phyloP scores from a whole-genome alignment of 2,329 filamentous ascomycete species.

The Trichoderma hamatum region DNA sequence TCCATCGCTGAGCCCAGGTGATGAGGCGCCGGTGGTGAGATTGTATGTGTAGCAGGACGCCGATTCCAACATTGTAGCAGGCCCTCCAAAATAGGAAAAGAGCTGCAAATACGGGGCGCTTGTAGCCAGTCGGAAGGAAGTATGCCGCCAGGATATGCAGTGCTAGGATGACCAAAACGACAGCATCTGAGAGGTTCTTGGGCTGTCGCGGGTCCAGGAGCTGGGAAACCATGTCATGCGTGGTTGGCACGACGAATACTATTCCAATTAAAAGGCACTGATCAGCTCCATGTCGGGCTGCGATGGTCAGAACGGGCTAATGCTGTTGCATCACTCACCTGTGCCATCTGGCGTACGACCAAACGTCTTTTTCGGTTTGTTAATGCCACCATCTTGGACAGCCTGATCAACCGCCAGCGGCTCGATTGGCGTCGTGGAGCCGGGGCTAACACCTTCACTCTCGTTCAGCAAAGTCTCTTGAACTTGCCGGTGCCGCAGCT shows the following conservation, averaged over 20 bases:
- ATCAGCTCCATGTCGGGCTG: slow-evolving; percentile 26
- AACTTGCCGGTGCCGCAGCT: slow-evolving; percentile 38
- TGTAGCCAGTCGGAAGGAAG: slow-evolving; percentile 68
- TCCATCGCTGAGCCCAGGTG: slow-evolving; percentile 82
- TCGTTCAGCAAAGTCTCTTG: slow-evolving; percentile 23
- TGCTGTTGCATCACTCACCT: slow-evolving; percentile 60
- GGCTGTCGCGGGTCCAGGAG: slow-evolving; percentile 91
- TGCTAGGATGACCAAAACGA: slow-evolving; percentile 78
- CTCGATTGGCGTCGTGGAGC: slow-evolving; percentile 13
- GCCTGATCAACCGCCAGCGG: slow-evolving; percentile 16
- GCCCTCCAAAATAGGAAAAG: slow-evolving; percentile 92
- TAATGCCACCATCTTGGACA: slow-evolving; percentile 3
- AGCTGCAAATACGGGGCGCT: slow-evolving; percentile 76
- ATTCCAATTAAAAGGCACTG: slow-evolving; percentile 15
- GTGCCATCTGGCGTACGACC: slow-evolving; percentile 89
- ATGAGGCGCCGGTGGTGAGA: slow-evolving; percentile 86
- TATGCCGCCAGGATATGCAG: slow-evolving; percentile 75
- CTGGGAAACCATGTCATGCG: slow-evolving; percentile 99
- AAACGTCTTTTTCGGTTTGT: slow-evolving; percentile 70
- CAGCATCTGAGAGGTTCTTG: slow-evolving; percentile 86
- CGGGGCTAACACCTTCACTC: neutral
- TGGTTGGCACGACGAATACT: slow-evolving; percentile 96
- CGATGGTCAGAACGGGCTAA: neutral
- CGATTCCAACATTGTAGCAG: slow-evolving; percentile 92
- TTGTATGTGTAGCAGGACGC: slow-evolving; percentile 83